Evolutionary conservation across 2,329 filamentous ascomycete genomes (phyloP), one percentile per base, ranked within the genome.

Genomic region (Aspergillus latus): DNA sequence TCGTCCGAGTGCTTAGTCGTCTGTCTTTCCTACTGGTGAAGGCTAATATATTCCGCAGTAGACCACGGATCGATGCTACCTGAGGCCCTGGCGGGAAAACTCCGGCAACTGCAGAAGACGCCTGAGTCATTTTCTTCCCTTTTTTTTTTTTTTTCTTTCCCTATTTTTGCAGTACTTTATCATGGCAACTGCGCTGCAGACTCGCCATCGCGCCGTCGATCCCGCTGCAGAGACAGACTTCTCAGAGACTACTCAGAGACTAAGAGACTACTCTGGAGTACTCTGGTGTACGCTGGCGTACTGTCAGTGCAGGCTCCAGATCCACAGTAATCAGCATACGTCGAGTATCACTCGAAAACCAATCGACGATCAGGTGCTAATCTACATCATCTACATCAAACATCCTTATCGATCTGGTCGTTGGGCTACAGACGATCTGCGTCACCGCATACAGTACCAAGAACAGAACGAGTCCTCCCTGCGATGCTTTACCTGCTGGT

Each of bases 41-140:
- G 40, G 11, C 26, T 13, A 16, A 6, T 11, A 43, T 21, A 16
- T 4, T 9, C 16, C 11, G 11, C 9, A 43, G 26, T 13, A 43
- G n/a, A n/a, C n/a, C n/a, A n/a, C n/a, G n/a, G n/a, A n/a, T n/a
- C n/a, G n/a, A 43, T 43, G 40, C 40, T 16, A 43, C n/a, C 40
- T n/a, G 43, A 26, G 28, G 28, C 47, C 28, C 13, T 32, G 13
- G 28, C 49, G 49, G 49, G 39, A 16, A 51, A 51, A 44, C 49
- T 51, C 39, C 49, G 49, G 49, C 40, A 5, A 21, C 40, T 39
- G 36, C 13, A 39, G 15, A 15, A 42, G n/a, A n/a, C n/a, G n/a
- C n/a, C n/a, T n/a, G n/a, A n/a, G n/a, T n/a, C n/a, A n/a, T n/a
- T n/a, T n/a, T n/a, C n/a, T n/a, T n/a, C n/a, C n/a, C n/a, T n/a